A percentile compares a stretch with the other conserved stretches of the same genome.
Conservation (phyloP, 192 early-diverging fungal genomes). For the Physocladia obscura region DNA sequence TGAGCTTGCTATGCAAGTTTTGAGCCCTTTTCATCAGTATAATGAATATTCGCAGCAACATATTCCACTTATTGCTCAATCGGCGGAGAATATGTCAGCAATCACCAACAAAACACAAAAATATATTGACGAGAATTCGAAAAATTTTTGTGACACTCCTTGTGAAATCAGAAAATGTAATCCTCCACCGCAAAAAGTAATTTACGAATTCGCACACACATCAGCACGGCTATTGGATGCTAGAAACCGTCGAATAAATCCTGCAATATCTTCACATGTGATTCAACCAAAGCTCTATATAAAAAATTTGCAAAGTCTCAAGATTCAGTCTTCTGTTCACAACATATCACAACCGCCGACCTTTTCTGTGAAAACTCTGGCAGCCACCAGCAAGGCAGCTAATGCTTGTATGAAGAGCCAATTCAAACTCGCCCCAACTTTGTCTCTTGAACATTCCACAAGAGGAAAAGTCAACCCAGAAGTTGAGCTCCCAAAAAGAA, state of each 20-base stretch:
- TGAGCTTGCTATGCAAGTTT: slow-evolving; percentile 9
- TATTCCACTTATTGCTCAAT: not conserved
- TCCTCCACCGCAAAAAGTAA: slow-evolving; percentile 2
- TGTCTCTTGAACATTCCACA: not conserved
- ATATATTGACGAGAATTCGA: not conserved
- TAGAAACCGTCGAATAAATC: slow-evolving; percentile 16
- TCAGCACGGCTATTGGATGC: slow-evolving; percentile 21
- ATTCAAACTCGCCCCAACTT: slow-evolving; percentile 23
- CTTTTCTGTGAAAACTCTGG: not conserved
- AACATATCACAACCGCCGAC: slow-evolving; percentile 18
- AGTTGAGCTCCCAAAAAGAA: slow-evolving; percentile 11
- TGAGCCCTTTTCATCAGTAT: not conserved
- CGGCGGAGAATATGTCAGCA: not conserved
- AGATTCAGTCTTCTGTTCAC: slow-evolving; percentile 16
- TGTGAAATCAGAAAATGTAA: not conserved
- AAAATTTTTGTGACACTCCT: not conserved
- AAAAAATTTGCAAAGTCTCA: slow-evolving; percentile 13
- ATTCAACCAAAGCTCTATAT: slow-evolving; percentile 14
- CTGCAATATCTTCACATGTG: not conserved
- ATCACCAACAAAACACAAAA: not conserved
- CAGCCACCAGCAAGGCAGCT: slow-evolving; percentile 5
- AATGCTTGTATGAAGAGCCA: slow-evolving; percentile 19
- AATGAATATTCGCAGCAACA: not conserved
- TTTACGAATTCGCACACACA: slow-evolving; percentile 1
- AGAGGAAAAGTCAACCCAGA: slow-evolving; percentile 10